Base-by-base conservation (phyloP, 352 stramenopile genomes). In the Globisporangium orthogonon region DNA sequence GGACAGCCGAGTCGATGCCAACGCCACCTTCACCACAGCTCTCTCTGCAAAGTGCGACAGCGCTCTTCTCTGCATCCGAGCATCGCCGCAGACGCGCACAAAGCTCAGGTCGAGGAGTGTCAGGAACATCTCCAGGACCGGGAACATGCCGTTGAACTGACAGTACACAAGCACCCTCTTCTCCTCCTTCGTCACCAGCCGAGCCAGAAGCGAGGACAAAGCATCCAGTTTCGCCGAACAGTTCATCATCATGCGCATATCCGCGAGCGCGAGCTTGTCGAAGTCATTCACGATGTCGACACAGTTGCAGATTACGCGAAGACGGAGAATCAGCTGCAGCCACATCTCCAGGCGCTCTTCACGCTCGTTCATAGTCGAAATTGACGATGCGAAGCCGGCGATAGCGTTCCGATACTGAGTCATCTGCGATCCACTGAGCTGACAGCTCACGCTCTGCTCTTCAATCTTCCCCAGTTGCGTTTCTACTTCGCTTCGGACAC, bases 131-230 rank as follows among this genome's bases (percentile, higher is more conserved):
- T 94, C 85, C 35, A 94, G 53, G 7, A 91, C 65, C 28, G 78
- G 76, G 49, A 93, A 78, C 70, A 94, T 79, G 6, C 69, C 70
- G 52, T 75, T 78, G 28, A 87, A 73, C 56, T 94, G 85, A 46
- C 75, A 86, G 55, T 94, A 94, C 28, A 94, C 59, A 37, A 89
- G 75, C 47, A 94, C 81, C 23, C 86, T 83, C 33, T 78, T 80
- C 29, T 69, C 58, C 62, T 94, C 82, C 15, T 85, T 73, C 33
- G 63, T 37, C 30, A 82, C 65, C 17, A 94, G 50, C 3, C 81
- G 70, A 56, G 62, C 56, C n/a, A 94, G 18, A 23, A 93, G 40
- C 23, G 79, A 69, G 47, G 74, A 59, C 15, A 94, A 52, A 0
- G 66, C 58, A n/a, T 78, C 66, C 18, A 93, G 45, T 58, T 94